Evolutionary conservation across 1,139 yeast species (phyloP), one percentile per base, ranked within the genome.

Genomic region (Sugiyamaella grinbergsii): DNA sequence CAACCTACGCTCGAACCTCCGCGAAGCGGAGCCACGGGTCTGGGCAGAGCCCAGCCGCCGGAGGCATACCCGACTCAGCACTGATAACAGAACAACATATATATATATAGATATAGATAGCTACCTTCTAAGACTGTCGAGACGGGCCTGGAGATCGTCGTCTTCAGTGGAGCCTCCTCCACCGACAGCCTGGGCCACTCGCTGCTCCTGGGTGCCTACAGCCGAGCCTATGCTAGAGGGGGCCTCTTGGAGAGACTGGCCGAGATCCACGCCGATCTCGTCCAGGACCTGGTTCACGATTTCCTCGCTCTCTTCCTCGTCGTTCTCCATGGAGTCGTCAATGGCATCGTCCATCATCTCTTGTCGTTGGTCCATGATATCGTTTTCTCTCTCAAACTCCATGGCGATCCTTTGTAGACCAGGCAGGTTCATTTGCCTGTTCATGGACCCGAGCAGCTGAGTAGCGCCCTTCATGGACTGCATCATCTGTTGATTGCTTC

Each of bases 281-380:
- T 93, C 99, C 64, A 93, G 74, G 0, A 94, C 97, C 69, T 85
- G 89, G 64, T 84, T 82, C 52, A 94, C 91, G 42, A 93, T 86
- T 62, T 91, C 97, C 64, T 93, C 98, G 11, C 88, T 86, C 60
- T 88, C 96, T 85, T 48, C 90, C 54, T 86, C 83, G 58, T 82
- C 90, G 65, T 83, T 88, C 50, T 85, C 95, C 90, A 91, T 88
- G 23, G 93, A 85, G 66, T 91, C 97, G 66, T 93, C 98, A 61
- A 94, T 85, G 11, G 96, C 95, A 65, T 93, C 98, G 67, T 93
- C 98, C 88, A 93, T 94, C 80, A 93, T 89, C 65, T 94, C 99
- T 68, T 93, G 98, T 63, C 96, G 85, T 71, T 93, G 98, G 68
- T 93, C 98, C 98, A 93, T 93, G 65, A 94, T 74, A 66, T 93